Percentiles rank a stretch among this genome's conserved stretches.
Evolutionary conservation across 1,139 yeast species (phyloP).

Genomic region (Blastobotrys apis): DNA sequence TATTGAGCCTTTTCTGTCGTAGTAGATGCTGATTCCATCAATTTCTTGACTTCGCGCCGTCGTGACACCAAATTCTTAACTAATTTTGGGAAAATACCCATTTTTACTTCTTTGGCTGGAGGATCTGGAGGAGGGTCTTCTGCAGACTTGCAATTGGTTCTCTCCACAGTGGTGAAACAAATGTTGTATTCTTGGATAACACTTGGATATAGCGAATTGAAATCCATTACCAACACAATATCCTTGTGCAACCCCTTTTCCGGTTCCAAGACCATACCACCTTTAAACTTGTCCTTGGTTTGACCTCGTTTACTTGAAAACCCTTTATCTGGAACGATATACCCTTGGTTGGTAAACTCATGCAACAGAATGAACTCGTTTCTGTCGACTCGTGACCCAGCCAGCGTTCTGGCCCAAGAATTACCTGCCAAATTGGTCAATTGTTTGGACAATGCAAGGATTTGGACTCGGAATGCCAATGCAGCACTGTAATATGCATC

Average conservation of each 20-base stretch:
- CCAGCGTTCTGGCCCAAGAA: slow-evolving; percentile 92
- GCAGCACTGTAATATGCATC: slow-evolving; percentile 68
- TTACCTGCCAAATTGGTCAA: slow-evolving; percentile 94
- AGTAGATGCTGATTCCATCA: slow-evolving; percentile 67
- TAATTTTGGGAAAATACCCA: slow-evolving; percentile 84
- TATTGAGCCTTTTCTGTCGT: slow-evolving; percentile 55
- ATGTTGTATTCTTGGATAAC: slow-evolving; percentile 96
- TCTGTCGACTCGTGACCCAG: slow-evolving; percentile 96
- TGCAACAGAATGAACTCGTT: slow-evolving; percentile 90
- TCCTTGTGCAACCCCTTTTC: slow-evolving; percentile 91
- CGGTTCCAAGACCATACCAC: slow-evolving; percentile 97
- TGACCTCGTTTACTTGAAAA: slow-evolving; percentile 34
- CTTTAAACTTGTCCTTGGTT: slow-evolving; percentile 69
- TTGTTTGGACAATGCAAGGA: slow-evolving; percentile 83
- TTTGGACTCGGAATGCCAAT: slow-evolving; percentile 76
- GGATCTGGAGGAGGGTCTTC: slow-evolving; percentile 68
- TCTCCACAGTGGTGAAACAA: slow-evolving; percentile 90
- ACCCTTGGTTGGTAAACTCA: slow-evolving; percentile 78
- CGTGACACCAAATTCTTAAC: slow-evolving; percentile 81
- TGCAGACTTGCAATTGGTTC: slow-evolving; percentile 48
- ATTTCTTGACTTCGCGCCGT: slow-evolving; percentile 87
- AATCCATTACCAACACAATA: slow-evolving; percentile 91
- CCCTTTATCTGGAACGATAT: slow-evolving; percentile 79
- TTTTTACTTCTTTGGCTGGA: slow-evolving; percentile 55
- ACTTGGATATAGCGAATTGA: slow-evolving; percentile 95